These are phyloP conservation scores for Claviceps fusiformis DNA, from an alignment of 2,329 filamentous ascomycete genomes.

Conservation along the genomic window DNA sequence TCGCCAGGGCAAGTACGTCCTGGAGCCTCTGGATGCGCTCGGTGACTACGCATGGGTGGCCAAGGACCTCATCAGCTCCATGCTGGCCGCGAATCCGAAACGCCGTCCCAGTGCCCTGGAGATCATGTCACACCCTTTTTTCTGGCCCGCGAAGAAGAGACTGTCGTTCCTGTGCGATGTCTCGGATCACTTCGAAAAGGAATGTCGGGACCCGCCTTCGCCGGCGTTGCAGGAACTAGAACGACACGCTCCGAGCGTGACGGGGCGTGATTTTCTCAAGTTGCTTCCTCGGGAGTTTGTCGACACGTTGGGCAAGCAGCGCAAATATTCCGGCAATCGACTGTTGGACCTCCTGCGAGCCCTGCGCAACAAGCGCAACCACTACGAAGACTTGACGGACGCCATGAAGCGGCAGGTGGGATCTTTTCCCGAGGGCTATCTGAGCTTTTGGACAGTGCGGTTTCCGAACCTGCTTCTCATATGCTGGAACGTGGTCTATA, in stretches of 20 bases:
- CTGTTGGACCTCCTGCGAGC: slow-evolving; percentile 81
- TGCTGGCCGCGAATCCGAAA: slow-evolving; percentile 49
- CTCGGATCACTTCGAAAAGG: slow-evolving; percentile 91
- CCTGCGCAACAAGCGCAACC: slow-evolving; percentile 89
- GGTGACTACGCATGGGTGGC: slow-evolving; percentile 81
- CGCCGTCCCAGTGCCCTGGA: slow-evolving; percentile 57
- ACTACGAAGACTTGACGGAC: slow-evolving; percentile 92
- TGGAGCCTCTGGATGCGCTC: slow-evolving; percentile 57
- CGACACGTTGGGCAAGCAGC: slow-evolving; percentile 80
- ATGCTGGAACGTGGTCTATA: slow-evolving; percentile 63
- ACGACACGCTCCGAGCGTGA: slow-evolving; percentile 35
- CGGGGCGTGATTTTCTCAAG: slow-evolving; percentile 63
- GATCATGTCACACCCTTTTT: slow-evolving; percentile 89
- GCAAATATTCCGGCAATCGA: slow-evolving; percentile 77
- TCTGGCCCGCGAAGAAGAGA: slow-evolving; percentile 83
- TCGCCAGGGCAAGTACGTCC: slow-evolving; percentile 69
- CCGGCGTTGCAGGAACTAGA: slow-evolving; percentile 48
- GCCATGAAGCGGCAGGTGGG: slow-evolving; percentile 58
- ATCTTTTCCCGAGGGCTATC: slow-evolving; percentile 62
- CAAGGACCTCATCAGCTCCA: slow-evolving; percentile 69
- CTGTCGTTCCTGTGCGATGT: slow-evolving; percentile 91
- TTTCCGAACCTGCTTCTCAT: slow-evolving; percentile 69
- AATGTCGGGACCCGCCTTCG: slow-evolving; percentile 71
- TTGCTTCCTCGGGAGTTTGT: slow-evolving; percentile 69
- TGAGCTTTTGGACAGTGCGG: slow-evolving; percentile 66